A percentile compares a stretch with the other conserved stretches of the same genome.
Conservation (phyloP, 1,139 yeast species). For the Sugiyamaella xylanicola region DNA sequence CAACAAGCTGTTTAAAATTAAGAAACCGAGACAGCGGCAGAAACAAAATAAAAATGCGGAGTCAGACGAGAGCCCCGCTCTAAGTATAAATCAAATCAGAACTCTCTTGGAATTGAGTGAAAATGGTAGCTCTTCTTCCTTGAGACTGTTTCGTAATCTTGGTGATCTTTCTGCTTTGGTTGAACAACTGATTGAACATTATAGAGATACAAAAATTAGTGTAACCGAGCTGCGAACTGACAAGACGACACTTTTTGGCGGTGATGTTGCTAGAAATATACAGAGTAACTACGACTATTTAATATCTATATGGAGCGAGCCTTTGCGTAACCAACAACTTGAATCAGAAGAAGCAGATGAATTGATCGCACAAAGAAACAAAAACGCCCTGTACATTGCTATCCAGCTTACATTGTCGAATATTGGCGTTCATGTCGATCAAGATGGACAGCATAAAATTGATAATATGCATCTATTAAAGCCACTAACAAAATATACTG, state of each 20-base stretch:
- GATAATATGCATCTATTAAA: slow-evolving; percentile 2
- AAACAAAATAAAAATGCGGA: background rate
- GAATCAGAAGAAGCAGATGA: slow-evolving; percentile 5
- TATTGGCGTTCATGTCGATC: slow-evolving; percentile 25
- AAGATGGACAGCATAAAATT: slow-evolving; percentile 1
- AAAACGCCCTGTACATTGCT: slow-evolving; percentile 24
- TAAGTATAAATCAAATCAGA: slow-evolving; percentile 9
- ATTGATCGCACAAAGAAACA: slow-evolving; percentile 19
- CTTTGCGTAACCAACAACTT: slow-evolving; percentile 17
- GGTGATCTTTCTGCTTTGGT: slow-evolving; percentile 12
- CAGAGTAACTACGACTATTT: slow-evolving; percentile 22
- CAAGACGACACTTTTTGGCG: slow-evolving; percentile 23
- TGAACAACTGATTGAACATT: slow-evolving; percentile 49
- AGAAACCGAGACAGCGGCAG: no score
- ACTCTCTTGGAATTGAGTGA: slow-evolving; percentile 25
- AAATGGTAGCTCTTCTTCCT: background rate
- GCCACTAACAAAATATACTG: slow-evolving; percentile 6
- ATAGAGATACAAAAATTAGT: slow-evolving; percentile 39
- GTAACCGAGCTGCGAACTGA: slow-evolving; percentile 25
- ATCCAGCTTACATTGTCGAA: slow-evolving; percentile 27
- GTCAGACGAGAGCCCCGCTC: background rate
- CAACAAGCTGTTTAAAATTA: slow-evolving; percentile 24
- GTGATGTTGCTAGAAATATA: slow-evolving; percentile 18
- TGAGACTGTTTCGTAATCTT: slow-evolving; percentile 6
- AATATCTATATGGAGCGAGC: slow-evolving; percentile 28